phyloP scores from a whole-genome alignment of 495 filamentous ascomycete genomes.

The Chaetomium tenue region DNA sequence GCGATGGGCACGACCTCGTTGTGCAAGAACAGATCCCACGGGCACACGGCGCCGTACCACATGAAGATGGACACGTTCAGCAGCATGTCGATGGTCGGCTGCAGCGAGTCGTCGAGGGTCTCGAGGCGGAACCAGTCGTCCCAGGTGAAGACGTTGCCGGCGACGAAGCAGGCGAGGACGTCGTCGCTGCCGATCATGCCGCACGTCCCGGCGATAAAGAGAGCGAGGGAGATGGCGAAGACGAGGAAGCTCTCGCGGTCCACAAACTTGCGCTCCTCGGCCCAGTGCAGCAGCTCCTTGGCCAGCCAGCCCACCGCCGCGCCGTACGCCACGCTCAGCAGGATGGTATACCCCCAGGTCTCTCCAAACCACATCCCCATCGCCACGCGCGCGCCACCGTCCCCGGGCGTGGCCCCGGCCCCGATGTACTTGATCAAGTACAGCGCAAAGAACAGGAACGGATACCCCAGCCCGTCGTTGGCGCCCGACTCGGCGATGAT shows the following conservation, averaged over 20 bases:
- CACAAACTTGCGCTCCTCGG: slow-evolving; percentile 76
- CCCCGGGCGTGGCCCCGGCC: slow-evolving; percentile 44
- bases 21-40: slow-evolving; percentile 67
- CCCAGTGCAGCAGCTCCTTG: slow-evolving; percentile 78
- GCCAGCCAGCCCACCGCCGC: slow-evolving; percentile 74
- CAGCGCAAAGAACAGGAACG: slow-evolving; percentile 81
- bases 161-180: slow-evolving; percentile 89
- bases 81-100: slow-evolving; percentile 83
- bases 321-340: slow-evolving; percentile 78
- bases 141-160: slow-evolving; percentile 87
- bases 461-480: slow-evolving; percentile 92
- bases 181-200: slow-evolving; percentile 91
- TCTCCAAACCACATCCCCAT: slow-evolving; percentile 84
- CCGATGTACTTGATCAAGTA: slow-evolving; percentile 77
- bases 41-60: slow-evolving; percentile 88
- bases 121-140: slow-evolving; percentile 92
- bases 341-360: slow-evolving; percentile 80
- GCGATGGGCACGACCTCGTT: slow-evolving; percentile 74
- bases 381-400: slow-evolving; percentile 62
- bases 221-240: slow-evolving; percentile 52
- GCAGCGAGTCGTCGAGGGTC: slow-evolving; percentile 82
- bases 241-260: slow-evolving; percentile 90
- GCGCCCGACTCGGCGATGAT: slow-evolving; percentile 89
- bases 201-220: slow-evolving; percentile 84
- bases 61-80: slow-evolving; percentile 82